These are phyloP conservation scores for Emericellopsis terricola DNA, from an alignment of 495 filamentous ascomycete genomes.

Conservation along the genomic window DNA sequence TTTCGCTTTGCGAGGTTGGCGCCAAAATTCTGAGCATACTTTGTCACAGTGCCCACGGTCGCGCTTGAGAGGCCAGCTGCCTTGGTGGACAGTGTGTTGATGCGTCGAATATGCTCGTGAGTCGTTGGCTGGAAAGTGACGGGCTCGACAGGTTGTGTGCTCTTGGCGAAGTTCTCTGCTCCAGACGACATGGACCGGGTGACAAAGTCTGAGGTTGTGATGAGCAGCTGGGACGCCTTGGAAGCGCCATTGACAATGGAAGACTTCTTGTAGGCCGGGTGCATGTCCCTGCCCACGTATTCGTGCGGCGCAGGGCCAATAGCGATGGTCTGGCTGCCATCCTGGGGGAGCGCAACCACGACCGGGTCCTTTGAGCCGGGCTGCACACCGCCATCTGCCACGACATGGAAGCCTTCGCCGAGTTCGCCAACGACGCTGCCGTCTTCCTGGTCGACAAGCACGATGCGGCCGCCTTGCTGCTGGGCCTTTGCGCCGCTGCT, in stretches of 20 bases:
- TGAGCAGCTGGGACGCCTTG: slow-evolving; percentile 79
- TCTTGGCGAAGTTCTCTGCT: slow-evolving; percentile 67
- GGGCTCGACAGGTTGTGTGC: slow-evolving; percentile 60
- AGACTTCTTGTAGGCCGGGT: slow-evolving; percentile 78
- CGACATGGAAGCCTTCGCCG: slow-evolving; percentile 59
- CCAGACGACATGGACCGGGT: slow-evolving; percentile 56
- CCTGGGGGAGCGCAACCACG: slow-evolving; percentile 65
- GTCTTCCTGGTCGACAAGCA: slow-evolving; percentile 91
- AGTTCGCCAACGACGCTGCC: slow-evolving; percentile 89
- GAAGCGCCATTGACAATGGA: slow-evolving; percentile 79
- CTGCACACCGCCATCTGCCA: slow-evolving; percentile 54
- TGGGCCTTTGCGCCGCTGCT: slow-evolving; percentile 20
- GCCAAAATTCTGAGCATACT: slow-evolving; percentile 73
- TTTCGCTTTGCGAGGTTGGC: slow-evolving; percentile 50
- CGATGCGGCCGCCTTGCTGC: slow-evolving; percentile 47
- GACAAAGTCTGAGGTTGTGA: slow-evolving; percentile 65
- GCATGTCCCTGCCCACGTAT: slow-evolving; percentile 60
- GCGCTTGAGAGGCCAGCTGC: slow-evolving; percentile 68
- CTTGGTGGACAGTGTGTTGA: slow-evolving; percentile 59
- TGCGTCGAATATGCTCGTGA: slow-evolving; percentile 66
- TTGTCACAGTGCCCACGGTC: slow-evolving; percentile 66
- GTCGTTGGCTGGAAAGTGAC: slow-evolving; percentile 77
- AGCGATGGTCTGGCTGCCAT: slow-evolving; percentile 50
- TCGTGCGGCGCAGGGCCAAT: slow-evolving; percentile 64
- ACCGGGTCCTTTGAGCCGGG: slow-evolving; percentile 88